Conservation (phyloP, 495 filamentous ascomycete species). For the Hypomontagnella monticulosa region DNA sequence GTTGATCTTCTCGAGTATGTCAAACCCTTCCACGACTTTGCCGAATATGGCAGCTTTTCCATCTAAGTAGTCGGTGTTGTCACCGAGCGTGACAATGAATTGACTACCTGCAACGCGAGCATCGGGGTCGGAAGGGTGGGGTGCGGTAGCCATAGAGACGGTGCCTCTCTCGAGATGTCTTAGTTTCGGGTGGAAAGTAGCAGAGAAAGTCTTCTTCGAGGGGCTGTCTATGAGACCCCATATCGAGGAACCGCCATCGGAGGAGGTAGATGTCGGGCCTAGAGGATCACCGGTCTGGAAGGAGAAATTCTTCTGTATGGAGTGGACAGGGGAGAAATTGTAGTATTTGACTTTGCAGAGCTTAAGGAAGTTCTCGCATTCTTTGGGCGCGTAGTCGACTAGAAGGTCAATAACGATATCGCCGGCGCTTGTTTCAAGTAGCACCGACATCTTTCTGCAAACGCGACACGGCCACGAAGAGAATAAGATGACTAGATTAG, state of each 20-base stretch:
- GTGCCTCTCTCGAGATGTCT: conserved; percentile 88
- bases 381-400: conserved; percentile 83
- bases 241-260: conserved; percentile 90
- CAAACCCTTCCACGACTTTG: conserved; percentile 92
- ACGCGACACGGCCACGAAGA: background rate
- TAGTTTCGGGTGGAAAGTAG: conserved; percentile 81
- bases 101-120: conserved; percentile 83
- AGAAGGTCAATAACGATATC: conserved; percentile 94
- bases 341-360: conserved; percentile 98
- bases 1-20: conserved; percentile 93
- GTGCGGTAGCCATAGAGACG: conserved; percentile 92
- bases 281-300: conserved; percentile 96
- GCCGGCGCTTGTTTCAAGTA: conserved; percentile 89
- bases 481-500: background rate
- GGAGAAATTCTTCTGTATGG: conserved; percentile 88
- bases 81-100: conserved; percentile 88
- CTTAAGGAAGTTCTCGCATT: conserved; percentile 97
- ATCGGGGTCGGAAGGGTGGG: conserved; percentile 79
- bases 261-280: conserved; percentile 80
- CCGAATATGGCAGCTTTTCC: conserved; percentile 94
- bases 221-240: conserved; percentile 84
- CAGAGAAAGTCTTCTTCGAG: conserved; percentile 79
- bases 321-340: conserved; percentile 91
- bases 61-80: conserved; percentile 87
- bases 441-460: conserved; percentile 66